Evolutionary conservation across 192 early-diverging fungal species (phyloP).

Genomic region (Coemansia furcata): DNA sequence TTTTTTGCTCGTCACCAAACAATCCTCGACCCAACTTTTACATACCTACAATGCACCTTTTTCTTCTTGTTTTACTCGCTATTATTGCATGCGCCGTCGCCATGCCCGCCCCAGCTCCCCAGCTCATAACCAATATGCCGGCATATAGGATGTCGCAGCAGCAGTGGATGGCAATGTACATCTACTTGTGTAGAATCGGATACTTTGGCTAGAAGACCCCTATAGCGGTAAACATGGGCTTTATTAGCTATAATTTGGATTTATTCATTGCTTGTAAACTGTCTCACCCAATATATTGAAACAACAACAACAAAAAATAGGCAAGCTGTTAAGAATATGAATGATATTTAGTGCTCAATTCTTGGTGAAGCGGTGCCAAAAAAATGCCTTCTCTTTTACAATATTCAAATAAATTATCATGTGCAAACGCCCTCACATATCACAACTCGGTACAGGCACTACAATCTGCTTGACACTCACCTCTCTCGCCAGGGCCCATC

Average conservation of each 20-base stretch:
- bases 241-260: not conserved
- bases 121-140: slow-evolving; percentile 2
- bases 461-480: no score
- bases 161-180: slow-evolving; percentile 3
- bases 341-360: no score
- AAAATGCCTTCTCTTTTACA: no score
- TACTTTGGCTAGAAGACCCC: not conserved
- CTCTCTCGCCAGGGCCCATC: not conserved
- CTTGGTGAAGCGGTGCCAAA: no score
- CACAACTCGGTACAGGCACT: no score
- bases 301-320: no score
- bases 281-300: not conserved
- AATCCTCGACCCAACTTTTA: not conserved
- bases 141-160: slow-evolving; percentile 5
- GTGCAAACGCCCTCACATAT: no score
- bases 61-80: not conserved
- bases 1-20: not conserved
- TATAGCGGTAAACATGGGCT: not conserved
- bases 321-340: no score
- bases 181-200: not conserved
- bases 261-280: not conserved
- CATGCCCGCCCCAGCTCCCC: not conserved
- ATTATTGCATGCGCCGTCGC: not conserved
- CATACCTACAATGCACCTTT: not conserved
- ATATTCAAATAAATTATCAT: no score